These are phyloP conservation scores for Aspergillus sp. DNA, from an alignment of 2,329 filamentous ascomycete species.

Conservation along the genomic window DNA sequence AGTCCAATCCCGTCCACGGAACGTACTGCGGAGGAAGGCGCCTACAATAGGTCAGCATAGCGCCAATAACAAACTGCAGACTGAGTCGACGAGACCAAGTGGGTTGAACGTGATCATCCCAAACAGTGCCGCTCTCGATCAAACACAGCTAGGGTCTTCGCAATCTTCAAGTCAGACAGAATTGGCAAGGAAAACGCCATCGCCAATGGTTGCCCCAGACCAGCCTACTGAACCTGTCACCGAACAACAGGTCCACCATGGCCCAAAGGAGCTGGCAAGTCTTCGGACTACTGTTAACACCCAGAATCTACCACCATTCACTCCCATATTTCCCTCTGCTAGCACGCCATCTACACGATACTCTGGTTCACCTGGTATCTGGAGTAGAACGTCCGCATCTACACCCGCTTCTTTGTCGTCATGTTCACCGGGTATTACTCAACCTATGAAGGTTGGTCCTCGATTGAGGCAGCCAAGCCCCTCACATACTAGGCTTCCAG, in stretches of 20 bases:
- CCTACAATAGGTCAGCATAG: slow-evolving; percentile 40
- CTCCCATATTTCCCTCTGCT: slow-evolving; percentile 38
- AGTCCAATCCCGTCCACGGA: slow-evolving; percentile 31
- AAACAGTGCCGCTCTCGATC: slow-evolving; percentile 16
- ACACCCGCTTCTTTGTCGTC: slow-evolving; percentile 52
- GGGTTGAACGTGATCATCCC: slow-evolving; percentile 36
- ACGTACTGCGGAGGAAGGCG: slow-evolving; percentile 44
- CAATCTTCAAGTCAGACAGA: slow-evolving; percentile 15
- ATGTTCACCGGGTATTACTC: slow-evolving; percentile 47
- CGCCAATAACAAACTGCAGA: slow-evolving; percentile 19
- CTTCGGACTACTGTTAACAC: slow-evolving; percentile 37
- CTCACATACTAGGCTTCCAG: slow-evolving; percentile 37
- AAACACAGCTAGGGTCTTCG: slow-evolving; percentile 15
- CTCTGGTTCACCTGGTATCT: slow-evolving; percentile 47
- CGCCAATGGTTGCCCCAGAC: slow-evolving; percentile 17
- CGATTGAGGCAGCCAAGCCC: slow-evolving; percentile 37
- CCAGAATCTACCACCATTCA: slow-evolving; percentile 37
- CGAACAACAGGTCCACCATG: slow-evolving; percentile 20
- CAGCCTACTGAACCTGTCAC: slow-evolving; percentile 15
- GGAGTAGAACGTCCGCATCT: slow-evolving; percentile 49
- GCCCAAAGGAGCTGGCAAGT: slow-evolving; percentile 40
- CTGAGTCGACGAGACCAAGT: slow-evolving; percentile 14
- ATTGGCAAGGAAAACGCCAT: slow-evolving; percentile 11
- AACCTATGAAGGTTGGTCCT: slow-evolving; percentile 39
- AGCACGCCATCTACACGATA: slow-evolving; percentile 48